These are phyloP conservation scores for Microbotryum violaceum DNA, from an alignment of 1,284 basidiomycete genomes.

Conservation along the genomic window DNA sequence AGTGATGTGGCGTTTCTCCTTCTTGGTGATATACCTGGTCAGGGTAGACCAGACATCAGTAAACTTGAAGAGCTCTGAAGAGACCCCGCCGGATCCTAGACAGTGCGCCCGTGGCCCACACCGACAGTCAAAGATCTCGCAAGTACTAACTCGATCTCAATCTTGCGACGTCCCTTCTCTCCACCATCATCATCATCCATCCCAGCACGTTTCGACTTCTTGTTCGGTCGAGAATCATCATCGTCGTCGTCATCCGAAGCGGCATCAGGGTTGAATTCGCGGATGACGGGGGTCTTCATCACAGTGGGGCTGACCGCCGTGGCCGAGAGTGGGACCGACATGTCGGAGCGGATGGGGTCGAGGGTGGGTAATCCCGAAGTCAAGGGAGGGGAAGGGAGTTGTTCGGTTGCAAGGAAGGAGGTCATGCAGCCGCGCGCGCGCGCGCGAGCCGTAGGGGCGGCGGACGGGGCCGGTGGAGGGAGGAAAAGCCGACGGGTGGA, in stretches of 20 bases:
- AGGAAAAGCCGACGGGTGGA: not conserved
- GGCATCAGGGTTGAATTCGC: constrained; percentile 19
- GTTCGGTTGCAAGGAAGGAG: too few relatives aligned
- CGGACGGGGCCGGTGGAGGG: not conserved
- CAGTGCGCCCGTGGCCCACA: too few relatives aligned
- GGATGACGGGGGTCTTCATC: constrained; percentile 8
- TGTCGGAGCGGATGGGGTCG: not conserved
- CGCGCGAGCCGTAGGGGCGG: not conserved
- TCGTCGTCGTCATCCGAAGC: constrained; percentile 28
- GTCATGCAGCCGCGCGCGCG: too few relatives aligned
- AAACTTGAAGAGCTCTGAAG: too few relatives aligned
- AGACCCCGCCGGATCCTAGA: too few relatives aligned
- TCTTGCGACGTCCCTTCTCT: constrained; percentile 75
- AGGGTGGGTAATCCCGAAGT: not conserved
- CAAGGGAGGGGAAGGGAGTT: not conserved
- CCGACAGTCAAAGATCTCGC: too few relatives aligned
- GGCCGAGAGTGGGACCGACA: too few relatives aligned
- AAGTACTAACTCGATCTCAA: constrained; percentile 85
- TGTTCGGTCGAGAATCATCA: constrained; percentile 21
- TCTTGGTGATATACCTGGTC: constrained; percentile 13
- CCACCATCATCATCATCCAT: not conserved
- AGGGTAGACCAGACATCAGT: not conserved
- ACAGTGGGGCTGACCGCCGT: too few relatives aligned
- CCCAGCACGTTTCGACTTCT: constrained; percentile 13
- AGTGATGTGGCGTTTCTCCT: constrained; percentile 76